phyloP scores from a whole-genome alignment of 805 yeast genomes.

The Candida jianshihensis region DNA sequence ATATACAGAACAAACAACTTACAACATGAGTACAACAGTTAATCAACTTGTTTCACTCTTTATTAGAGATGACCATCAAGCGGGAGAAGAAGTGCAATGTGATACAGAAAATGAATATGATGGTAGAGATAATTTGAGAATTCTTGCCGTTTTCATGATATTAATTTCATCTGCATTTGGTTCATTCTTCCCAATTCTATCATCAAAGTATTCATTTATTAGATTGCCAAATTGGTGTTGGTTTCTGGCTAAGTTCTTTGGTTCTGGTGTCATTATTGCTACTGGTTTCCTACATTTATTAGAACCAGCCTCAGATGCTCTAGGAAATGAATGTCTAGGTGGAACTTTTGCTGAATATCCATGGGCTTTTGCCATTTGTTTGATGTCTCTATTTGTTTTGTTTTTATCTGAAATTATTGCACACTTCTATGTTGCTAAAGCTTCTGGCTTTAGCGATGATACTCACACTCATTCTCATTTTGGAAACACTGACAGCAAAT shows the following conservation, averaged over 20 bases:
- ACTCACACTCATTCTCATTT: slow-evolving; percentile 48
- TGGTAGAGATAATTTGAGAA: slow-evolving; percentile 36
- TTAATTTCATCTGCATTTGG: slow-evolving; percentile 52
- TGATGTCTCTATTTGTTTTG: slow-evolving; percentile 37
- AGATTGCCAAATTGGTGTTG: slow-evolving; percentile 56
- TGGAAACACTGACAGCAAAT: slow-evolving; percentile 29
- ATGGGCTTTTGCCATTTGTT: slow-evolving; percentile 50
- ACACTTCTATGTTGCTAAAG: slow-evolving; percentile 33
- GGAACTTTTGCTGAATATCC: slow-evolving; percentile 48
- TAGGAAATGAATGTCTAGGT: slow-evolving; percentile 54
- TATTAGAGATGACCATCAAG: slow-evolving; percentile 19
- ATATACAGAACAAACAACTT: not conserved
- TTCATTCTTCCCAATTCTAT: slow-evolving; percentile 53
- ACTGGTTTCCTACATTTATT: slow-evolving; percentile 75
- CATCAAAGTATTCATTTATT: slow-evolving; percentile 52
- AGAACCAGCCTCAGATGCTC: slow-evolving; percentile 58
- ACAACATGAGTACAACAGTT: slow-evolving; percentile 4
- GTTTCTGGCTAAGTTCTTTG: slow-evolving; percentile 67
- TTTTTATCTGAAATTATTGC: slow-evolving; percentile 44
- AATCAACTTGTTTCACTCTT: slow-evolving; percentile 8
- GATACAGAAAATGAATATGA: slow-evolving; percentile 35
- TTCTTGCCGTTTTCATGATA: slow-evolving; percentile 58
- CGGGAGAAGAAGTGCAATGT: slow-evolving; percentile 27
- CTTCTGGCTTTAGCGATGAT: slow-evolving; percentile 20
- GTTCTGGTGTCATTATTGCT: slow-evolving; percentile 79